phyloP scores from a whole-genome alignment of 2,329 filamentous ascomycete species.

The Venturia effusa region DNA sequence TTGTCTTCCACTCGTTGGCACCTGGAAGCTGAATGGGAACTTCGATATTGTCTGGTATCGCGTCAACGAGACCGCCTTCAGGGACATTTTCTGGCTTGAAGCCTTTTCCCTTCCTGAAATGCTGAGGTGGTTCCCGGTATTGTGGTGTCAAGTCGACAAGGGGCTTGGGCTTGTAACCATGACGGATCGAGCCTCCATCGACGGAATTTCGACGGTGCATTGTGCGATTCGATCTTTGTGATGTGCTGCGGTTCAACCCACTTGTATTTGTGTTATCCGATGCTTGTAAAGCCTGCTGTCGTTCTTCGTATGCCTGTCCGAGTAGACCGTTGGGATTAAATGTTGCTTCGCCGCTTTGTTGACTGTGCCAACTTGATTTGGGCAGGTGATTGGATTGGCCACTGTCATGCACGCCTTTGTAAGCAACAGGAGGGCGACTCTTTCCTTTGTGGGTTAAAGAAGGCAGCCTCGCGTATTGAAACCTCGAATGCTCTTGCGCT shows the following conservation, averaged over 20 bases:
- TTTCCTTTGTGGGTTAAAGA: neutral
- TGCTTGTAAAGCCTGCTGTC: slow-evolving; percentile 29
- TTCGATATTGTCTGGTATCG: slow-evolving; percentile 32
- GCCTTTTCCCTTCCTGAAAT: slow-evolving; percentile 42
- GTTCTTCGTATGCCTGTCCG: slow-evolving; percentile 39
- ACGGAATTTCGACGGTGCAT: slow-evolving; percentile 5
- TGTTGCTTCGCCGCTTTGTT: slow-evolving; percentile 17
- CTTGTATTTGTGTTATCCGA: neutral
- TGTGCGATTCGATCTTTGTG: slow-evolving; percentile 22
- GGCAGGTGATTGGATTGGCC: neutral
- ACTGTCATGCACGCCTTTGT: neutral
- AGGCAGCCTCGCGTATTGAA: neutral
- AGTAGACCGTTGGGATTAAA: slow-evolving; percentile 38
- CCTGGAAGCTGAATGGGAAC: slow-evolving; percentile 30
- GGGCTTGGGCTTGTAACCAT: slow-evolving; percentile 36
- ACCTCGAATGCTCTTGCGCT: slow-evolving; percentile 9
- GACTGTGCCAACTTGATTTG: slow-evolving; percentile 1
- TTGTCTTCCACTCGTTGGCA: slow-evolving; percentile 33
- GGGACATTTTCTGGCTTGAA: slow-evolving; percentile 22
- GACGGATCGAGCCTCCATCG: slow-evolving; percentile 9
- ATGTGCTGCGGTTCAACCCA: slow-evolving; percentile 21
- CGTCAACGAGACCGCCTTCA: slow-evolving; percentile 34
- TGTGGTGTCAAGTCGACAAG: slow-evolving; percentile 57
- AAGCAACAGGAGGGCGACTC: neutral
- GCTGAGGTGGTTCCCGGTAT: slow-evolving; percentile 54